Conservation (phyloP, 106 monocot genomes). For the Platanthera guangdongensis region DNA sequence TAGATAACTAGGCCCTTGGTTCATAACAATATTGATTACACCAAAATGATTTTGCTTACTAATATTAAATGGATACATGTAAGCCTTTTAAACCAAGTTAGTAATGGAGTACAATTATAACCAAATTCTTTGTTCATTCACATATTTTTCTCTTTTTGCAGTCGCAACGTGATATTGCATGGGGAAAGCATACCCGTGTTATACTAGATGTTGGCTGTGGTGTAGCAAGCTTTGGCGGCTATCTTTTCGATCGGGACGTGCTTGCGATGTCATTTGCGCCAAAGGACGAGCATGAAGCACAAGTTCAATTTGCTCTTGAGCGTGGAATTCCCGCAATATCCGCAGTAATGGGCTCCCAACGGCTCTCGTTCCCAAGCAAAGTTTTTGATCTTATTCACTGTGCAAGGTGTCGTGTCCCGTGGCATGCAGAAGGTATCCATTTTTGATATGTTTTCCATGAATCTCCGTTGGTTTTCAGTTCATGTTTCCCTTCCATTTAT, state of each 20-base stretch:
- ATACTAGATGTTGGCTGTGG: conserved; percentile 93
- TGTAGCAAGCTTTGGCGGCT: conserved; percentile 90
- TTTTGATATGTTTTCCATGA: neutral
- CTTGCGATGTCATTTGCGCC: conserved; percentile 92
- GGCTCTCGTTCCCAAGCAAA: conserved; percentile 68
- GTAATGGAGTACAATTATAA: neutral
- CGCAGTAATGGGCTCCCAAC: conserved; percentile 93
- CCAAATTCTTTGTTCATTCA: neutral
- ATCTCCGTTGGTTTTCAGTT: neutral
- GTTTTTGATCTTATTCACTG: conserved; percentile 87
- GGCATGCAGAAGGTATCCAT: conserved; percentile 72
- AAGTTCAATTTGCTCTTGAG: conserved; percentile 88
- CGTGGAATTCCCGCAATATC: conserved; percentile 94
- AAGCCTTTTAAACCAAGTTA: neutral
- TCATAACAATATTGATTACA: too few species aligned
- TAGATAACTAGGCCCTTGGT: too few species aligned
- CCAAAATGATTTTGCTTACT: too few species aligned
- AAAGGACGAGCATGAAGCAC: conserved; percentile 96
- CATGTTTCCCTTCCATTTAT: neutral
- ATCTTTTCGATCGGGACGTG: conserved; percentile 83
- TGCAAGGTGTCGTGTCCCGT: conserved; percentile 93
- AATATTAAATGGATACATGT: neutral
- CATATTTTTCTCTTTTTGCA: conserved; percentile 8
- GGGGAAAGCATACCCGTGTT: conserved; percentile 83
- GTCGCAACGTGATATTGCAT: conserved; percentile 50